Base-by-base conservation (phyloP, 371 early-diverging fungal genomes). In the Saksenaea vasiformis region DNA sequence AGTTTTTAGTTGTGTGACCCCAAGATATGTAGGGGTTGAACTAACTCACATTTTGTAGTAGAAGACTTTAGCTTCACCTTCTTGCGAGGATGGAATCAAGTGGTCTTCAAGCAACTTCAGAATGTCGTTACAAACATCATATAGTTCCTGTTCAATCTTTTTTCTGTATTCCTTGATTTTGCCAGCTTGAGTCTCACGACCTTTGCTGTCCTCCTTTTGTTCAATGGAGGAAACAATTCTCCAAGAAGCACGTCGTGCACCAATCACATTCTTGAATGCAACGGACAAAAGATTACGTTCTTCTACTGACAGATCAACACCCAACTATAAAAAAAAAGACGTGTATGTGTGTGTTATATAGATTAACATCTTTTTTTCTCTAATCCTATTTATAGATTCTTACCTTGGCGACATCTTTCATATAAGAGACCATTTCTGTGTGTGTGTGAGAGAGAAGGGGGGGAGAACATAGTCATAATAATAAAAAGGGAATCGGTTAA, bases 231-330 rank as follows among this genome's bases (percentile, higher is more conserved):
- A 96, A 37, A 99, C 94, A 73, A 99, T 98, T 80, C 99, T 89
- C 99, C 99, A 99, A 59, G 98, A 97, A 47, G 98, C 97, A 87
- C 99, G 96, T 68, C 98, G 97, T 58, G 97, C 93, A 71, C 99
- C 98, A 74, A 98, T 99, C 57, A 99, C 95, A 85, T 99, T 99
- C 90, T 99, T 99, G 91, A 97, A 99, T 65, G 99, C 99, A 66
- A 99, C 97, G 22, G 98, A 98, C 63, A 99, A 90, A 54, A 97
- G 87, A 85, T 99, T 99, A 70, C 99, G 95, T 80, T 98, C 98
- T 85, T 98, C 97, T 66, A 98, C 94, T 53, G 92, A 89, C 65
- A 99, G 87, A 73, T 95, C 95, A 58, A 79, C 76, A 61, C 84
- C 80, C 69, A 74, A 64, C 80, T 79, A 61, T 67, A 47, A 11